Evolutionary conservation across 495 filamentous ascomycete genomes (phyloP), one percentile per base, ranked within the genome.

Genomic region (Neurospora sp.): DNA sequence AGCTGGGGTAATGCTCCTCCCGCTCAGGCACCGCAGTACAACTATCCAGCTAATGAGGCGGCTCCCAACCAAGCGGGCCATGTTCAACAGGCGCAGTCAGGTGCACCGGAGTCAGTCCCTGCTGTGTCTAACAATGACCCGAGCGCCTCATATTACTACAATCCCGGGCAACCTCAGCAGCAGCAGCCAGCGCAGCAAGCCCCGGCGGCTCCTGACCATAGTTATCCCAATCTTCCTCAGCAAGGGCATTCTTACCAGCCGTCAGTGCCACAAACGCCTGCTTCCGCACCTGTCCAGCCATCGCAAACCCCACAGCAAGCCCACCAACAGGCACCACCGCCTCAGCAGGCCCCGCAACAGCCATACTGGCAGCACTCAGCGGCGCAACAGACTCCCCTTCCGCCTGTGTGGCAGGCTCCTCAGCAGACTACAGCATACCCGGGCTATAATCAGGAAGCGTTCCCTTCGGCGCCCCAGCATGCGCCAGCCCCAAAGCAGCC

Each of bases 381-480:
- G 48, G 79, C 78, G 12, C 81, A 82, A 59, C 81, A 83, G 46
- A 77, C 79, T 2, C 31, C 79, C 18, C 80, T 80, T 6, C 73
- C 81, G 16, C 83, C 88, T 41, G 82, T 85, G 27, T 86, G 85
- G 79, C 87, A 83, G 71, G 73, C 82, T 41, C 74, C 75, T 18
- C 78, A 84, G 0, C 78, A 84, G 0, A 72, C 75, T 38, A 75
- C 83, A 7, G 81, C 86, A 10, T 85, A 89, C 72, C 76, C 81
- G 4, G 85, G 89, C 11, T 93, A 92, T 76, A 85, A 84, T 4
- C 88, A 90, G 75, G 88, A 92, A 44, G 80, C 88, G 46, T 91
- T 93, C 78, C 90, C 91, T 59, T 82, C 85, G 1, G 92, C 86
- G 70, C 89, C 89, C 39, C 84, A 85, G 41, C 89, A 89, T 76